Evolutionary conservation across 495 filamentous ascomycete genomes (phyloP), one percentile per base, ranked within the genome.

Genomic region (Viridothelium virens): DNA sequence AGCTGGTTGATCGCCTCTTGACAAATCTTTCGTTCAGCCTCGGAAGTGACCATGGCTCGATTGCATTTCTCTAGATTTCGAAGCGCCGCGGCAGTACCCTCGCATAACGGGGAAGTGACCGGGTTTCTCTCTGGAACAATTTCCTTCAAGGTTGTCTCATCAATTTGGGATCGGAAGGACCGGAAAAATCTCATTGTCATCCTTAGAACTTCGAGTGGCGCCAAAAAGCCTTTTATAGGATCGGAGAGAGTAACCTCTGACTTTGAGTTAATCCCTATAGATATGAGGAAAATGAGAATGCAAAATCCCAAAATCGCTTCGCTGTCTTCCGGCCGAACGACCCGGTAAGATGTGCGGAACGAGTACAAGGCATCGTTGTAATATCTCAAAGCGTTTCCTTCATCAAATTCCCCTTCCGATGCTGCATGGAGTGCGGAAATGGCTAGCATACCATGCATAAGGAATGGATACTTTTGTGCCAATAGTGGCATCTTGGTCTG

Each of bases 381-480:
- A 53, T 53, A 53, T 18, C 18, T 5, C 11, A 53, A 53, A n/a
- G 48, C 48, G 18, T 14, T 18, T 25, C 18, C 5, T 16, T n/a
- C 11, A 53, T 53, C 48, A n/a, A 53, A 53, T 53, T 53, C 10
- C 12, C 48, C 12, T 25, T 53, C 48, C 16, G n/a, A 53, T 14
- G 48, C 48, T 14, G 48, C 48, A 53, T 53, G 48, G 48, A 16
- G 48, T n/a, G 48, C 48, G 18, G 48, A 11, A n/a, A 53, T 25
- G 10, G 48, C 48, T 53, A 53, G n/a, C 5, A 53, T 5, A n/a
- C 48, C n/a, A 53, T 16, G n/a, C 48, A 53, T 53, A 14, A 53
- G 48, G 48, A 53, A 53, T 18, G 48, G 48, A 53, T 53, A 53
- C 18, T 53, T 25, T 53, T 53, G 48, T 53, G 48, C 48, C 48